phyloP scores from a whole-genome alignment of 2,329 filamentous ascomycete genomes.

The Scedosporium boydii region DNA sequence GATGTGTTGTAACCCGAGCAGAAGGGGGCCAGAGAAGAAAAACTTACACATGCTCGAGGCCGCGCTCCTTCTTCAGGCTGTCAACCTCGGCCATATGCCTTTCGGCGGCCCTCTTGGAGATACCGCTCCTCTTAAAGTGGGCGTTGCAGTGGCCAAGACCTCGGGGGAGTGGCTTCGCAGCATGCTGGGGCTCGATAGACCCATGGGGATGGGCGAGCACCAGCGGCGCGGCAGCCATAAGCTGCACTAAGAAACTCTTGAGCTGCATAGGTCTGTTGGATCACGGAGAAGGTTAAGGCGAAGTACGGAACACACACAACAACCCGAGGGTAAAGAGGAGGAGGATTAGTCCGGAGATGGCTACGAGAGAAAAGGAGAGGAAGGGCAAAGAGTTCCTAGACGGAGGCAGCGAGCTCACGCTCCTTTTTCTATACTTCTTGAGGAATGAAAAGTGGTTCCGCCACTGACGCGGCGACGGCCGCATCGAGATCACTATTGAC shows the following conservation, averaged over 20 bases:
- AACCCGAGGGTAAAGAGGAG: background rate
- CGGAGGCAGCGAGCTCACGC: background rate
- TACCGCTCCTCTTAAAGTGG: conserved; percentile 8
- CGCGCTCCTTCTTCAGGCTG: conserved; percentile 6
- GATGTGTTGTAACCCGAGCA: background rate
- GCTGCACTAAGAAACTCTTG: background rate
- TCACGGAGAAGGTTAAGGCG: background rate
- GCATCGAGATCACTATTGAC: background rate
- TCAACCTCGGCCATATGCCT: conserved; percentile 9
- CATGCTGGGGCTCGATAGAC: conserved; percentile 3
- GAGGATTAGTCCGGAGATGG: background rate
- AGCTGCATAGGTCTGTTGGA: conserved; percentile 3
- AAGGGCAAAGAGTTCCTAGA: background rate
- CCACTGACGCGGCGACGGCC: background rate
- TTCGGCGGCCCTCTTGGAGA: conserved; percentile 9
- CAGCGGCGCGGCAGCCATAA: conserved; percentile 8
- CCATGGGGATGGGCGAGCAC: conserved; percentile 9
- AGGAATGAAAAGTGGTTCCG: background rate
- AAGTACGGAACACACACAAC: background rate
- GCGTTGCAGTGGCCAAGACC: conserved; percentile 10
- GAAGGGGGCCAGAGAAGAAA: background rate
- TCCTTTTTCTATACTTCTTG: background rate
- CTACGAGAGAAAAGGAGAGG: background rate
- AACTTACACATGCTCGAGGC: conserved; percentile 10
- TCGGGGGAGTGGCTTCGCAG: conserved; percentile 7